Conservation (phyloP, 495 filamentous ascomycete species). For the Neurospora hispaniola region DNA sequence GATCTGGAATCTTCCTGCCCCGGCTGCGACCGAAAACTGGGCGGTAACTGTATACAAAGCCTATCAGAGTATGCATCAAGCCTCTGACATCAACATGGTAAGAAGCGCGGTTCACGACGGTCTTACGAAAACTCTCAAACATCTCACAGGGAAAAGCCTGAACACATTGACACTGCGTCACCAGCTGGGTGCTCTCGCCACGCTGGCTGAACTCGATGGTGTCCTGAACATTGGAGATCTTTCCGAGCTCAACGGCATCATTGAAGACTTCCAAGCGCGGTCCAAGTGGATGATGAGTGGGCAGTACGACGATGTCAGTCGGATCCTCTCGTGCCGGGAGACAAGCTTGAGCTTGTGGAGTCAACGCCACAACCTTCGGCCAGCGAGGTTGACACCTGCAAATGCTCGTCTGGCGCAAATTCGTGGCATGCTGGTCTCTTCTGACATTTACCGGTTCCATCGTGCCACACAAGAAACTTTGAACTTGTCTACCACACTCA, state of each 20-base stretch:
- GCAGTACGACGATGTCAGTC: slow-evolving; percentile 66
- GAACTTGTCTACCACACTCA: slow-evolving; percentile 70
- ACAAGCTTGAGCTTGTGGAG: slow-evolving; percentile 74
- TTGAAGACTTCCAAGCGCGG: slow-evolving; percentile 52
- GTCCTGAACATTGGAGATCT: slow-evolving; percentile 48
- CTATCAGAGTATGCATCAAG: slow-evolving; percentile 69
- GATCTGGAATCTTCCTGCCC: slow-evolving; percentile 84
- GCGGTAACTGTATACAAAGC: slow-evolving; percentile 64
- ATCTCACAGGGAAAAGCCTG: slow-evolving; percentile 42
- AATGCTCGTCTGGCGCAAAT: slow-evolving; percentile 65
- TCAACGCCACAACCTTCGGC: slow-evolving; percentile 50
- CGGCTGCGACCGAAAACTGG: slow-evolving; percentile 47
- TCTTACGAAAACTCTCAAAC: slow-evolving; percentile 51
- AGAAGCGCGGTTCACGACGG: slow-evolving; percentile 47
- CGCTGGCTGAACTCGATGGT: slow-evolving; percentile 74
- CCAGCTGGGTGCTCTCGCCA: slow-evolving; percentile 60
- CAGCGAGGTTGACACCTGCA: slow-evolving; percentile 43
- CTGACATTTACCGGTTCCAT: slow-evolving; percentile 64
- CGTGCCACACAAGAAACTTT: slow-evolving; percentile 77
- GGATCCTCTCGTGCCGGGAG: slow-evolving; percentile 71
- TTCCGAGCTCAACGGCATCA: slow-evolving; percentile 49
- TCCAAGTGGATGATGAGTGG: slow-evolving; percentile 69
- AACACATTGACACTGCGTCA: slow-evolving; percentile 51
- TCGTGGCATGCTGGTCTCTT: slow-evolving; percentile 58
- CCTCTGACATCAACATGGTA: slow-evolving; percentile 41